These are phyloP conservation scores for Leucoagaricus sp. DNA, from an alignment of 1,284 basidiomycete species.

Conservation along the genomic window DNA sequence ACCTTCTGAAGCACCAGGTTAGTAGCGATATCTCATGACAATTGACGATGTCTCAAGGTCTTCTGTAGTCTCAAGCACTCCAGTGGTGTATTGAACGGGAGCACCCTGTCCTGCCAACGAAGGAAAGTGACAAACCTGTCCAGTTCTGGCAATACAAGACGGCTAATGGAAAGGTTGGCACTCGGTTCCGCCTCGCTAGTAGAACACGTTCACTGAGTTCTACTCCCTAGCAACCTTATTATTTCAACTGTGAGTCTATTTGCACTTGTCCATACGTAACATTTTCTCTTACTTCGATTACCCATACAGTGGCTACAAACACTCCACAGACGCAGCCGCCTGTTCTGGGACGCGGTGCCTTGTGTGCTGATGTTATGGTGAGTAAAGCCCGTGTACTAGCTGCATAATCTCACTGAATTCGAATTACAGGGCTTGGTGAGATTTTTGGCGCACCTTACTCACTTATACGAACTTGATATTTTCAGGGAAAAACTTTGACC, in stretches of 20 bases:
- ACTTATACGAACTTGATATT: not conserved
- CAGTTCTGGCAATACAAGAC: slow-evolving; percentile 85
- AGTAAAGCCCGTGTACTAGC: slow-evolving; percentile 25
- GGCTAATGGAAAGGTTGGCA: slow-evolving; percentile 51
- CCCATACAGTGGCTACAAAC: slow-evolving; percentile 67
- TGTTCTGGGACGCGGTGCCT: slow-evolving; percentile 75
- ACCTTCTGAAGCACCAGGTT: slow-evolving; percentile 82
- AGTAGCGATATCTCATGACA: slow-evolving; percentile 16
- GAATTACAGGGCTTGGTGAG: slow-evolving; percentile 40
- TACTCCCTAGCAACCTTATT: slow-evolving; percentile 31
- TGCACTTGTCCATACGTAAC: not conserved
- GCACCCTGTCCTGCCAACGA: slow-evolving; percentile 69
- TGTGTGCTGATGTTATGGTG: slow-evolving; percentile 91
- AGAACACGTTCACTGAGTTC: not conserved
- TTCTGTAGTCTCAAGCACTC: slow-evolving; percentile 64
- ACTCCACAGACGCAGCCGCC: slow-evolving; percentile 71
- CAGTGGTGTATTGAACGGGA: slow-evolving; percentile 82
- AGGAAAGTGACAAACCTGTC: slow-evolving; percentile 69
- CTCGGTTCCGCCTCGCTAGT: slow-evolving; percentile 4
- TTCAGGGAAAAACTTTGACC: slow-evolving; percentile 81
- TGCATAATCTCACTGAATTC: not conserved
- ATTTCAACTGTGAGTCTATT: slow-evolving; percentile 61
- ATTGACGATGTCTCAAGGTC: slow-evolving; percentile 9
- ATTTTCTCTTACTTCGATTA: not conserved
- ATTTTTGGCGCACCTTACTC: not conserved